Percentiles rank a stretch among this genome's conserved stretches.
Conservation (phyloP, 805 yeast species). For the Suhomyces canberraensis region DNA sequence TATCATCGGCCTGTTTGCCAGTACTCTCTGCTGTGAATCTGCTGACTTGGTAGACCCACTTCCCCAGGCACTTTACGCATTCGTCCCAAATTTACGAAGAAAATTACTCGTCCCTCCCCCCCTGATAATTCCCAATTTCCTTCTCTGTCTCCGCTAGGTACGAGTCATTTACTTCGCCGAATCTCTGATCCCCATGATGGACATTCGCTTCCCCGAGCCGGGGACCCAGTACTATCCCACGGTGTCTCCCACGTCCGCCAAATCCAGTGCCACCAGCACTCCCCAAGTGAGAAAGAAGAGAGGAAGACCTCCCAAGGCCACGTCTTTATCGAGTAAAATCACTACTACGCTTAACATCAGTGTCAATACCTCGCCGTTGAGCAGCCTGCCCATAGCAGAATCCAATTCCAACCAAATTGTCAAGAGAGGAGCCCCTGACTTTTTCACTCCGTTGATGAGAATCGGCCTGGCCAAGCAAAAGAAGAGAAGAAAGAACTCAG, state of each 20-base stretch:
- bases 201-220: too few species aligned
- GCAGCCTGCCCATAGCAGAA: slow-evolving; percentile 38
- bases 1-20: too few species aligned
- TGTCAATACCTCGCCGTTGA: slow-evolving; percentile 36
- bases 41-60: too few species aligned
- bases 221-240: too few species aligned
- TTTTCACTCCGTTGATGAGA: slow-evolving; percentile 43
- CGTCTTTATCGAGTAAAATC: slow-evolving; percentile 33
- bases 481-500: slow-evolving; percentile 9
- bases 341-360: slow-evolving; percentile 41
- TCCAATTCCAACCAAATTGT: slow-evolving; percentile 35
- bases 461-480: slow-evolving; percentile 28
- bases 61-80: too few species aligned
- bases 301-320: slow-evolving; percentile 46
- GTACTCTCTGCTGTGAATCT: too few species aligned
- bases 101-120: too few species aligned
- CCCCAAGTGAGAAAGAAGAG: slow-evolving; percentile 36
- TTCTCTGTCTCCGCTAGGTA: too few species aligned
- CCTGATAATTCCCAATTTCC: too few species aligned
- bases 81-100: too few species aligned
- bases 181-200: too few species aligned
- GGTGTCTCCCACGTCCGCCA: neutral
- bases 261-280: slow-evolving; percentile 1
- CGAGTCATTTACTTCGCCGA: too few species aligned
- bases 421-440: slow-evolving; percentile 41